phyloP scores from a whole-genome alignment of 164 flowering plant species.

The Santalum album region DNA sequence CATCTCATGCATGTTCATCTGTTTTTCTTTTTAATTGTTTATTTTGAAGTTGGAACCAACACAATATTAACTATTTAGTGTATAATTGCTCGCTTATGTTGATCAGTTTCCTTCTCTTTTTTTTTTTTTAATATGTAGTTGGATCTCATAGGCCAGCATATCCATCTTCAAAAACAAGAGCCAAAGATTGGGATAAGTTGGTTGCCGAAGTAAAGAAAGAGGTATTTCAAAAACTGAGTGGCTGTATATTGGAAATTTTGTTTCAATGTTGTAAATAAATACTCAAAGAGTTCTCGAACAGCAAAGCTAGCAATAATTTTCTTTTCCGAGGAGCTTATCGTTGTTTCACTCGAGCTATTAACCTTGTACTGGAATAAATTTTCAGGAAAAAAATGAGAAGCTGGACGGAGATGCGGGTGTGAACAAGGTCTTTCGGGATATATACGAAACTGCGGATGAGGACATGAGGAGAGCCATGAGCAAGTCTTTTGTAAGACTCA shows the following conservation, averaged over 20 bases:
- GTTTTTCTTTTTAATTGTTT: too few species aligned
- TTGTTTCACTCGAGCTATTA: too few species aligned
- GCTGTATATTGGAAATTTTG: too few species aligned
- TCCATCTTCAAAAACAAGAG: conserved; percentile 55
- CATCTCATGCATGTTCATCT: too few species aligned
- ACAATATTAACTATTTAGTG: too few species aligned
- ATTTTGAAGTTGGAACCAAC: too few species aligned
- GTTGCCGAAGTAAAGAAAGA: conserved; percentile 93
- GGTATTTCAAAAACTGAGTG: conserved; percentile 40
- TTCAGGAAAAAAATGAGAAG: conserved; percentile 96
- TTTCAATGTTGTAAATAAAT: too few species aligned
- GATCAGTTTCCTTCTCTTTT: too few species aligned
- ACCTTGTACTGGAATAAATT: background rate
- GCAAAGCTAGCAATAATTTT: too few species aligned
- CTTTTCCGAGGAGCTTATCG: too few species aligned
- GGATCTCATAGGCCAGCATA: conserved; percentile 40
- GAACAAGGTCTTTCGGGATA: conserved; percentile 83
- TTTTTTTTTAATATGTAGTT: conserved; percentile 12
- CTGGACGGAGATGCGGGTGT: conserved; percentile 96
- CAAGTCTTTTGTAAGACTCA: conserved; percentile 87
- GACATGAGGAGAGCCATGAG: conserved; percentile 88
- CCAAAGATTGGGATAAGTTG: conserved; percentile 82
- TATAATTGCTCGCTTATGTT: too few species aligned
- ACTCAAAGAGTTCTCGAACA: too few species aligned
- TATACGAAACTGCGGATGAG: conserved; percentile 83